A percentile compares a stretch with the other conserved stretches of the same genome.
phyloP scores from a whole-genome alignment of 257 asterid genomes.

The Handroanthus guayacan region DNA sequence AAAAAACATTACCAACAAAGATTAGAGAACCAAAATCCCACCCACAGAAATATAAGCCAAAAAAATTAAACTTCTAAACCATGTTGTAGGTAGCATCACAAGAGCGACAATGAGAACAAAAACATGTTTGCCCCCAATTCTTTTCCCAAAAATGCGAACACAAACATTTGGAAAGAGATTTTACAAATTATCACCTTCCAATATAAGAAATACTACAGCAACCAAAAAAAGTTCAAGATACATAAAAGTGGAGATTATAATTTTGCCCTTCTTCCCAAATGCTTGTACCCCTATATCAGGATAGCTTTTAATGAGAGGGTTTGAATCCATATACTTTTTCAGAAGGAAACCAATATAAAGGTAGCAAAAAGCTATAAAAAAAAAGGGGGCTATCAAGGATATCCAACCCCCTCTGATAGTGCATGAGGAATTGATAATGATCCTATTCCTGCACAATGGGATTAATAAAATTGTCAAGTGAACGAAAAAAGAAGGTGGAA shows the following conservation, averaged over 20 bases:
- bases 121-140: constrained; percentile 43
- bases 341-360: constrained; percentile 58
- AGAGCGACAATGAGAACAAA: constrained; percentile 50
- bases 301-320: constrained; percentile 46
- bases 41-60: constrained; percentile 58
- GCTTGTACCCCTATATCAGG: constrained; percentile 63
- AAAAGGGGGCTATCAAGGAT: constrained; percentile 35
- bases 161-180: constrained; percentile 50
- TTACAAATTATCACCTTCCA: constrained; percentile 63
- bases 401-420: constrained; percentile 65
- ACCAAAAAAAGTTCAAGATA: constrained; percentile 59
- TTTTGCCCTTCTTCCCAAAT: constrained; percentile 55
- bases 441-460: constrained; percentile 46
- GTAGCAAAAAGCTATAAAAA: constrained; percentile 43
- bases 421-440: constrained; percentile 61
- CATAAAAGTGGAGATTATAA: constrained; percentile 42
- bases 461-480: too few species aligned
- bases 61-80: constrained; percentile 52
- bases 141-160: constrained; percentile 33
- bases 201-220: constrained; percentile 56
- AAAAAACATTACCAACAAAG: constrained; percentile 41
- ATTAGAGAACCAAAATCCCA: constrained; percentile 52
- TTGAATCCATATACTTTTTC: constrained; percentile 49
- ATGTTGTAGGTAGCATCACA: constrained; percentile 59
- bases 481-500: neutral